These are phyloP conservation scores for Thelonectria rubi DNA, from an alignment of 2,329 filamentous ascomycete species.

Conservation along the genomic window DNA sequence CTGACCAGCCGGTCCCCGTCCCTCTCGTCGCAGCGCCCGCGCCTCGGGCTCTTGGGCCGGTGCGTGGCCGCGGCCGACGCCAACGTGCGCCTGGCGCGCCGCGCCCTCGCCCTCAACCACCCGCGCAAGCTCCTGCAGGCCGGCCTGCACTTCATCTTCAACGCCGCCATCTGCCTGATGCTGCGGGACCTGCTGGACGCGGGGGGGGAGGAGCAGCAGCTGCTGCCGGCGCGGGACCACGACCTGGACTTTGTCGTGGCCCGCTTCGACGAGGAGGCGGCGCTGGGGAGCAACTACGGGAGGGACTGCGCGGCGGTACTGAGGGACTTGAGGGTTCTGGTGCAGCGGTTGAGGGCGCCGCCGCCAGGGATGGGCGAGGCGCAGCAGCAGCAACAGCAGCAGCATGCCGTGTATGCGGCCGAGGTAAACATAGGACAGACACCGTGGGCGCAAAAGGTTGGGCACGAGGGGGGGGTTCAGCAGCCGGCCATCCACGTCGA, in stretches of 20 bases:
- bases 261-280: slow-evolving; percentile 52
- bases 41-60: slow-evolving; percentile 46
- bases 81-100: slow-evolving; percentile 56
- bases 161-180: slow-evolving; percentile 58
- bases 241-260: slow-evolving; percentile 54
- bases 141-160: slow-evolving; percentile 60
- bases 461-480: slow-evolving; percentile 30
- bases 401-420: slow-evolving; percentile 31
- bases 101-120: slow-evolving; percentile 49
- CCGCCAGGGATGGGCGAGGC: slow-evolving; percentile 10
- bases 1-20: slow-evolving; percentile 45
- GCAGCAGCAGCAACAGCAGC: slow-evolving; percentile 13
- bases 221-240: slow-evolving; percentile 33
- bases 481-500: slow-evolving; percentile 43
- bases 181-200: slow-evolving; percentile 55
- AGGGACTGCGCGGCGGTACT: slow-evolving; percentile 51
- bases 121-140: slow-evolving; percentile 54
- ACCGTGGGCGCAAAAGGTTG: slow-evolving; percentile 35
- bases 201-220: slow-evolving; percentile 39
- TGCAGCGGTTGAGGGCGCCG: slow-evolving; percentile 46
- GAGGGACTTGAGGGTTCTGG: slow-evolving; percentile 49
- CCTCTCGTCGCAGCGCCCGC: slow-evolving; percentile 34
- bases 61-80: slow-evolving; percentile 56
- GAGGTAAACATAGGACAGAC: slow-evolving; percentile 36
- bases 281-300: slow-evolving; percentile 50